These are phyloP conservation scores for Penicillium sp. DNA, from an alignment of 2,329 filamentous ascomycete species.

Conservation along the genomic window DNA sequence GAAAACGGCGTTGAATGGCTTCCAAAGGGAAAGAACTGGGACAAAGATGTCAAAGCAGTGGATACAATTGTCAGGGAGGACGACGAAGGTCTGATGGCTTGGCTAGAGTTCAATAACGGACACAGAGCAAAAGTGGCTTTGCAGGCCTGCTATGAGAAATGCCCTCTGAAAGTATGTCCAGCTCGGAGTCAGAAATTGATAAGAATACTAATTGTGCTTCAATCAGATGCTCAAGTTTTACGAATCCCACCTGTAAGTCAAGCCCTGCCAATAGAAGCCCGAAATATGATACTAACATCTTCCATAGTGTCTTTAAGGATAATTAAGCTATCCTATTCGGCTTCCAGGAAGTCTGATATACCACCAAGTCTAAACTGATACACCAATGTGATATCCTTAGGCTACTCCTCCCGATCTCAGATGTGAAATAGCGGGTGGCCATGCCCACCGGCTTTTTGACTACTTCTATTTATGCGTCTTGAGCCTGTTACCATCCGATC, in stretches of 20 bases:
- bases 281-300: conserved; percentile 14
- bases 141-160: conserved; percentile 43
- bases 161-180: conserved; percentile 41
- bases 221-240: conserved; percentile 50
- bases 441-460: not conserved
- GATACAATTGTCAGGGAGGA: conserved; percentile 46
- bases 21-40: conserved; percentile 45
- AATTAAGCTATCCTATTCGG: conserved; percentile 9
- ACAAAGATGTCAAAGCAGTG: conserved; percentile 41
- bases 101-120: conserved; percentile 46
- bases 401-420: not conserved
- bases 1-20: conserved; percentile 37
- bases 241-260: conserved; percentile 48
- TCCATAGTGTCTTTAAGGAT: conserved; percentile 39
- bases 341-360: not conserved
- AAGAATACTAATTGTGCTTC: conserved; percentile 11
- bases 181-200: not conserved
- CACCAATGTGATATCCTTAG: not conserved
- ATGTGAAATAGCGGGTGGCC: not conserved
- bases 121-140: conserved; percentile 45
- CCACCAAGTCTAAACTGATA: not conserved
- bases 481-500: not conserved
- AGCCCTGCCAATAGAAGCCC: not conserved
- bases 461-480: not conserved
- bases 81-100: conserved; percentile 37